Evolutionary conservation across 495 filamentous ascomycete genomes (phyloP), one percentile per base, ranked within the genome.

Genomic region (Podospora tetraspora): DNA sequence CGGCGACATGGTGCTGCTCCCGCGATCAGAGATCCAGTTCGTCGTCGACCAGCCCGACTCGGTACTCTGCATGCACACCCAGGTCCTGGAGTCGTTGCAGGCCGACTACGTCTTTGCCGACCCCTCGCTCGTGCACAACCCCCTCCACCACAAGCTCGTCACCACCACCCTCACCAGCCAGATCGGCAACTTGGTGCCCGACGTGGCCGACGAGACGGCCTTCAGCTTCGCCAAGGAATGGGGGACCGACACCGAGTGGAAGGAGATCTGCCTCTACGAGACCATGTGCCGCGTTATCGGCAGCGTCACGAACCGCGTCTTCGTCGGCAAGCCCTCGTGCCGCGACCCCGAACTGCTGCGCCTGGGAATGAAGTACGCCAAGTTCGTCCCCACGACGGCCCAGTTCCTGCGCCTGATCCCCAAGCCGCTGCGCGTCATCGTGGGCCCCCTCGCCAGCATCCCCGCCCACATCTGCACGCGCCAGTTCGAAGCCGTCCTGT

Each of bases 11-110:
- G 72, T 85, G 0, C 25, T 83, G 11, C 68, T 84, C n/a, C 83
- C 83, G 1, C 71, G 71, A 1, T 66, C 75, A 19, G 74, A 81
- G 56, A 70, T 76, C 7, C 74, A 79, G 63, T 84, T 79, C 73
- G 76, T 84, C 37, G 68, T 75, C 25, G 78, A 82, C 22, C 82
- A 85, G 73, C 79, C 83, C n/a, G 80, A 84, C 68, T 60, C 69
- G 8, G 72, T 77, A 10, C 69, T 84, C 10, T 67, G 71, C 68
- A 69, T 77, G 56, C 72, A 75, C 60, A 66, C 62, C 13, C 69
- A 76, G 52, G 73, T 78, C 30, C 66, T 71, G 5, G 76, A 80
- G 13, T 29, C 70, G 22, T 68, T 84, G 5, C 77, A 81, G 68
- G 70, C 74, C 56, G 74, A 82, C 63, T 80, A 79, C 68, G 79